A percentile compares a stretch with the other conserved stretches of the same genome.
Evolutionary conservation across 148 eudicot species (phyloP).

Genomic region (Fallopia convolvulus): DNA sequence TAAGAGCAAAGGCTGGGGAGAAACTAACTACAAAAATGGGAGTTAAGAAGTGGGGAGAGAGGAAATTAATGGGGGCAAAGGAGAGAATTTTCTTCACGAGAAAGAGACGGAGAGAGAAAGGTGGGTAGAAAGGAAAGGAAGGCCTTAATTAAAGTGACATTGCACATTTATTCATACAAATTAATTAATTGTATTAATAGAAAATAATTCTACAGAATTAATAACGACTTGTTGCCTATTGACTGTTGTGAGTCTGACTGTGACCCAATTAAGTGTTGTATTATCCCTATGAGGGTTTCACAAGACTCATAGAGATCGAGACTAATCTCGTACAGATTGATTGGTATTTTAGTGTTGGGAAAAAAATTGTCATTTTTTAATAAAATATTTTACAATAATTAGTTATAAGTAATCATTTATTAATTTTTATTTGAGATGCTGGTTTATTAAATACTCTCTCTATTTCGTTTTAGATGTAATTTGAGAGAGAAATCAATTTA

Average conservation of each 20-base stretch:
- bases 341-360: no score
- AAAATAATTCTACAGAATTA: neutral
- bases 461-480: no score
- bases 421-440: no score
- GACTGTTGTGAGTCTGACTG: neutral
- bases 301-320: neutral
- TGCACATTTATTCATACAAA: constrained; percentile 5
- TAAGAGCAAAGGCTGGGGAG: neutral
- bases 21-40: neutral
- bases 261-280: constrained; percentile 4
- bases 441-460: no score
- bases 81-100: constrained; percentile 9
- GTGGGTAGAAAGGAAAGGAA: constrained; percentile 1
- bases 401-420: no score
- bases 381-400: no score
- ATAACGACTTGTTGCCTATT: neutral
- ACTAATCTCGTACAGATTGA: neutral
- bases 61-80: neutral
- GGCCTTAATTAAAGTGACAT: neutral
- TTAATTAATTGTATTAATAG: neutral
- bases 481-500: no score
- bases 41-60: constrained; percentile 5
- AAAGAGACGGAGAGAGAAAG: constrained; percentile 14
- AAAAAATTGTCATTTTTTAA: no score
- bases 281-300: neutral